phyloP scores from a whole-genome alignment of 345 rosid genomes.

The Microcos paniculata region DNA sequence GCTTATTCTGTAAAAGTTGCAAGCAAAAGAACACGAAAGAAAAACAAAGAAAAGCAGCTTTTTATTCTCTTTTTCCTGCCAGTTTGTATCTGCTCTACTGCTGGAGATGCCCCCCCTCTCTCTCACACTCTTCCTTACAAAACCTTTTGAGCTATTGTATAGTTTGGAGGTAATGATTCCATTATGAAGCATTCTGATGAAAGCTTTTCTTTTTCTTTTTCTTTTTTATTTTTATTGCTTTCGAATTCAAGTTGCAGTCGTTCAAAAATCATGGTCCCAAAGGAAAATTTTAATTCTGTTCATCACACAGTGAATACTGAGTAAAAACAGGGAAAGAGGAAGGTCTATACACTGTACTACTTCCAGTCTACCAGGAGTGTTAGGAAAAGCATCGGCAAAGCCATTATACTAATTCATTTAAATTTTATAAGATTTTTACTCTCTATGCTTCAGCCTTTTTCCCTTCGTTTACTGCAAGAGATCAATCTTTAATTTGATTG shows the following conservation, averaged over 20 bases:
- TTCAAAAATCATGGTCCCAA: background rate
- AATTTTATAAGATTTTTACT: background rate
- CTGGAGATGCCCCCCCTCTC: background rate
- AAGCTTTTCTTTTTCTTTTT: too few relatives aligned
- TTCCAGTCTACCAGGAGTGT: background rate
- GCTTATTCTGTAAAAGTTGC: background rate
- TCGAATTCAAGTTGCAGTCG: background rate
- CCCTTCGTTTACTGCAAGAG: background rate
- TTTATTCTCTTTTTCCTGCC: constrained; percentile 22
- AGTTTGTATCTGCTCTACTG: constrained; percentile 10
- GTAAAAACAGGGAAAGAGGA: background rate
- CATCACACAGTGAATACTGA: background rate
- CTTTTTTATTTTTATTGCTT: background rate
- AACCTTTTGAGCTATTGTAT: background rate
- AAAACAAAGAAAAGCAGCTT: constrained; percentile 22
- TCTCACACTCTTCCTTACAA: background rate
- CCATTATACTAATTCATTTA: background rate
- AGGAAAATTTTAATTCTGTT: background rate
- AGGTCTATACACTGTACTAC: background rate
- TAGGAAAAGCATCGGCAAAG: background rate
- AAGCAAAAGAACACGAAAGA: constrained; percentile 14
- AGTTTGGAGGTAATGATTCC: background rate
- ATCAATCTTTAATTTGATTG: background rate
- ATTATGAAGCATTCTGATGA: background rate
- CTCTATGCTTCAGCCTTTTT: background rate